Conservation (phyloP, 805 yeast genomes). For the Monosporozyma unispora region DNA sequence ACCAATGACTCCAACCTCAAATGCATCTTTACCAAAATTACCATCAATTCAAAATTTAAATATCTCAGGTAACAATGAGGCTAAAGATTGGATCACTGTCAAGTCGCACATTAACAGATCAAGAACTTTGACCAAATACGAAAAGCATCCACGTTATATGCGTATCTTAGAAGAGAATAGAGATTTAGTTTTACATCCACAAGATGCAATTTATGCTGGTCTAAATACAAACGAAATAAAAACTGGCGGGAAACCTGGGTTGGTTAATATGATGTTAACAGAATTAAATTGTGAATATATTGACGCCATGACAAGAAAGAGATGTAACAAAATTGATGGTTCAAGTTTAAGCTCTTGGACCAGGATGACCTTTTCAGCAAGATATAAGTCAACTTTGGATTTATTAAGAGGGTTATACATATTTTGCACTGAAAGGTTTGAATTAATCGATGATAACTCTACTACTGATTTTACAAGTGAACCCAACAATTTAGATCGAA, state of each 20-base stretch:
- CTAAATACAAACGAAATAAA: slow-evolving; percentile 42
- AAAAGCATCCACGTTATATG: slow-evolving; percentile 60
- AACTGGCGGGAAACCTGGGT: slow-evolving; percentile 24
- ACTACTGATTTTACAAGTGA: slow-evolving; percentile 30
- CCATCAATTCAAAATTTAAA: slow-evolving; percentile 24
- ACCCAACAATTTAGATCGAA: slow-evolving; percentile 35
- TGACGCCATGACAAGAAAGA: slow-evolving; percentile 35
- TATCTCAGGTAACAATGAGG: slow-evolving; percentile 29
- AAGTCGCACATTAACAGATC: slow-evolving; percentile 62
- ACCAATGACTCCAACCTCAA: slow-evolving; percentile 5
- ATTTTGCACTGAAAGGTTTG: slow-evolving; percentile 53
- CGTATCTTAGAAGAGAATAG: slow-evolving; percentile 53
- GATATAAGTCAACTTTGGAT: slow-evolving; percentile 47
- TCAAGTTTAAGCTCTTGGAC: slow-evolving; percentile 49
- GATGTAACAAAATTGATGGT: slow-evolving; percentile 32
- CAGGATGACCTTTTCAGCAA: slow-evolving; percentile 41
- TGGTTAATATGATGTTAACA: slow-evolving; percentile 25
- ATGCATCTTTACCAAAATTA: slow-evolving; percentile 19
- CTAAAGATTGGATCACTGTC: slow-evolving; percentile 44
- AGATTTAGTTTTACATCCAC: slow-evolving; percentile 56
- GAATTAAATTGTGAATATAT: slow-evolving; percentile 33
- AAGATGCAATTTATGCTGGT: slow-evolving; percentile 35
- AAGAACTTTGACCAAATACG: slow-evolving; percentile 56
- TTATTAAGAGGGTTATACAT: slow-evolving; percentile 56
- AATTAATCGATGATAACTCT: slow-evolving; percentile 34